Percentiles rank a stretch among this genome's conserved stretches.
These are phyloP conservation scores for Chlamydomonas sp. DNA, from an alignment of 139 green algal species.

Conservation along the genomic window DNA sequence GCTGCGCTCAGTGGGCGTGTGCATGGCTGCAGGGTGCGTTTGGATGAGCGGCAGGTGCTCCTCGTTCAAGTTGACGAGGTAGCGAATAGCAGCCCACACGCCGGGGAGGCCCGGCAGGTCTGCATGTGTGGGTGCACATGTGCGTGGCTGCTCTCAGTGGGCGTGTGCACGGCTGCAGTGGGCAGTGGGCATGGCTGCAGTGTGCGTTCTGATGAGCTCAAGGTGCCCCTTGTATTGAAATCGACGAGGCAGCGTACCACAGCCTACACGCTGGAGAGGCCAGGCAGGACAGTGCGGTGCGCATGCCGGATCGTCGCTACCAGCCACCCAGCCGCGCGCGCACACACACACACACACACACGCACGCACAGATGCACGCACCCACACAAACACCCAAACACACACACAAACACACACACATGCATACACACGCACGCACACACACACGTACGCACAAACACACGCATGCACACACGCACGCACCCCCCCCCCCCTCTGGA, in stretches of 20 bases:
- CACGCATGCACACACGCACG: not conserved
- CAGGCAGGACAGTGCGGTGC: conserved; percentile 30
- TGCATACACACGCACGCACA: not conserved
- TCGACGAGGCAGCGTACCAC: conserved; percentile 64
- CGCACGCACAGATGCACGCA: no score
- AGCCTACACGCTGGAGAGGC: conserved; percentile 77
- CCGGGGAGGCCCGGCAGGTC: conserved; percentile 71
- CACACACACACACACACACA: no score
- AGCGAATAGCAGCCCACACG: conserved; percentile 77
- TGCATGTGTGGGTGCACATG: conserved; percentile 19
- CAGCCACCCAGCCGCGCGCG: no score
- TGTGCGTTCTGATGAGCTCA: conserved; percentile 12
- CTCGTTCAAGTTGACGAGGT: conserved; percentile 41
- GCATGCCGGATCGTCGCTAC: not conserved
- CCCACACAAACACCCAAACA: no score
- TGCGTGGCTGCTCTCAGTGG: no score
- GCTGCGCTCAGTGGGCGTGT: no score
- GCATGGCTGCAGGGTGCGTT: not conserved
- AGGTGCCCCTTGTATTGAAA: conserved; percentile 19
- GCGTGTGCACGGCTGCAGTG: not conserved
- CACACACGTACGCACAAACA: not conserved
- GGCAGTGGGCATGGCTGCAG: not conserved
- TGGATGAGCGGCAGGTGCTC: not conserved
- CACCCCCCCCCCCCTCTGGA: not conserved
- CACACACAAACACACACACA: no score